Evolutionary conservation across 495 filamentous ascomycete species (phyloP).

Genomic region (Xylaria longipes): DNA sequence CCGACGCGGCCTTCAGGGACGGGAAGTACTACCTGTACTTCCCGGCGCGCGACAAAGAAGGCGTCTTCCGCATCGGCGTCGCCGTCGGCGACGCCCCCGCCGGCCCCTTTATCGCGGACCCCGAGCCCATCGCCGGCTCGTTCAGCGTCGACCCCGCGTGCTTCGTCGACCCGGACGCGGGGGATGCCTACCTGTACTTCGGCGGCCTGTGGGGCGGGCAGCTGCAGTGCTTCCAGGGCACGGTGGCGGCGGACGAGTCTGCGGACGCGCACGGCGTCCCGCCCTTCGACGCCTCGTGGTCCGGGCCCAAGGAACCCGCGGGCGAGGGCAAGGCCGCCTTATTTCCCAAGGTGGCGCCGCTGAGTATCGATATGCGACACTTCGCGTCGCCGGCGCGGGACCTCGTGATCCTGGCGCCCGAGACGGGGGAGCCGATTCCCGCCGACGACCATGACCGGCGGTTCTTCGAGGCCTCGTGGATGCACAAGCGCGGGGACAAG

Average conservation of each 20-base stretch:
- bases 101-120: slow-evolving; percentile 64
- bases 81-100: slow-evolving; percentile 59
- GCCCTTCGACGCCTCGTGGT: slow-evolving; percentile 57
- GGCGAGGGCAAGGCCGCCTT: slow-evolving; percentile 58
- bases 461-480: slow-evolving; percentile 83
- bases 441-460: slow-evolving; percentile 72
- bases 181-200: slow-evolving; percentile 66
- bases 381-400: slow-evolving; percentile 58
- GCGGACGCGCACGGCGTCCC: slow-evolving; percentile 49
- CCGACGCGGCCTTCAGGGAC: slow-evolving; percentile 64
- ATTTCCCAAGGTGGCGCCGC: slow-evolving; percentile 64
- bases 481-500: slow-evolving; percentile 67
- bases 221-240: slow-evolving; percentile 58
- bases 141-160: slow-evolving; percentile 70
- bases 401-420: slow-evolving; percentile 62
- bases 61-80: slow-evolving; percentile 70
- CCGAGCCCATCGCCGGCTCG: slow-evolving; percentile 64
- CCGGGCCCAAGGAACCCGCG: slow-evolving; percentile 60
- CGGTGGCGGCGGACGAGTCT: slow-evolving; percentile 40
- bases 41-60: slow-evolving; percentile 64
- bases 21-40: slow-evolving; percentile 71
- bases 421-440: slow-evolving; percentile 60
- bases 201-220: slow-evolving; percentile 77
- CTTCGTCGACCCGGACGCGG: slow-evolving; percentile 67
- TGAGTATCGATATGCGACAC: slow-evolving; percentile 66